Conservation (phyloP, 768 basidiomycete species). For the Boletus eberwhitei region DNA sequence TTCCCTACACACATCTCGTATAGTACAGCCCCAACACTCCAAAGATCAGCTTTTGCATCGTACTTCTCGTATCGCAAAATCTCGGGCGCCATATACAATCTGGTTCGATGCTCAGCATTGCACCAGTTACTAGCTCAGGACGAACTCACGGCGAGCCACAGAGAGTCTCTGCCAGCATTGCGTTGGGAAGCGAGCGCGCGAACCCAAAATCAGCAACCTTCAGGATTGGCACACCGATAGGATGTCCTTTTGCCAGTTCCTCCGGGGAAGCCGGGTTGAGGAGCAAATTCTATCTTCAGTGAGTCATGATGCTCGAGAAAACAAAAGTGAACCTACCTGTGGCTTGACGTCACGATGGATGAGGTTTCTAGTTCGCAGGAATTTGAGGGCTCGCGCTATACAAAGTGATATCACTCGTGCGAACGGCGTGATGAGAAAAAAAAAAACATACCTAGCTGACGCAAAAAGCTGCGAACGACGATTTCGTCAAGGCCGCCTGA, state of each 20-base stretch:
- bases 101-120: conserved; percentile 26
- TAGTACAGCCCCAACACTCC: conserved; percentile 96
- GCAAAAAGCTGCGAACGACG: conserved; percentile 86
- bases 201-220: conserved; percentile 99
- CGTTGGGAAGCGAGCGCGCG: conserved; percentile 85
- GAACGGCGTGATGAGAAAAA: not conserved
- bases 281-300: conserved; percentile 68
- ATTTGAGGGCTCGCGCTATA: conserved; percentile 88
- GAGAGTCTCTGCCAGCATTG: conserved; percentile 95
- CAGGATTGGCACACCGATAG: conserved; percentile 87
- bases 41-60: conserved; percentile 95
- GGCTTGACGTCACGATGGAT: conserved; percentile 99
- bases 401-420: not conserved
- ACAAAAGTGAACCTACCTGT: conserved; percentile 46
- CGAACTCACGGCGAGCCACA: conserved; percentile 90
- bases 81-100: conserved; percentile 98
- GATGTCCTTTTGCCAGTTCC: conserved; percentile 85
- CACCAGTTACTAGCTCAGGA: not conserved
- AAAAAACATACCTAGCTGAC: conserved; percentile 69
- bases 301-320: conserved; percentile 1
- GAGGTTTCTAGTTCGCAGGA: conserved; percentile 81
- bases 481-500: conserved; percentile 88
- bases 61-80: conserved; percentile 97
- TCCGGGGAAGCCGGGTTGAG: conserved; percentile 77
- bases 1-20: conserved; percentile 94